These are phyloP conservation scores for Chlamydomonas sp. DNA, from an alignment of 139 green algal species.

Conservation along the genomic window DNA sequence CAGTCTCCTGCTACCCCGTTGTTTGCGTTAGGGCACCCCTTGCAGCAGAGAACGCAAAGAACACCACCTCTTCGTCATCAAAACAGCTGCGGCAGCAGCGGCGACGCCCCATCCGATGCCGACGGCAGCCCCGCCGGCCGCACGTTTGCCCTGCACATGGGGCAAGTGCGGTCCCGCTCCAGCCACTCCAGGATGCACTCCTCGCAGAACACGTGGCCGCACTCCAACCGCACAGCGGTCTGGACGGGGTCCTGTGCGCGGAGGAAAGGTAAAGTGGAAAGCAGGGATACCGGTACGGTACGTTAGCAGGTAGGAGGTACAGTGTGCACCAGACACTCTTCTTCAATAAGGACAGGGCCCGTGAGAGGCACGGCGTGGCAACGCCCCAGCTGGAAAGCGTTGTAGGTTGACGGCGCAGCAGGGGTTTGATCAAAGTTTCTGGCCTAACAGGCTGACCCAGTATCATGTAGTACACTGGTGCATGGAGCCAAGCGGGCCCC, in stretches of 20 bases:
- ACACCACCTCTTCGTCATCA: neutral
- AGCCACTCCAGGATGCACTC: slow-evolving; percentile 85
- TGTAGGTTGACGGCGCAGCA: no score
- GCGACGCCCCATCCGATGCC: slow-evolving; percentile 69
- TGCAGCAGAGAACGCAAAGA: no score
- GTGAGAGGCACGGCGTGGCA: no score
- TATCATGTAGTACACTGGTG: neutral
- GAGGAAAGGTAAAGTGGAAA: neutral
- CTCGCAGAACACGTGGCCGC: slow-evolving; percentile 85
- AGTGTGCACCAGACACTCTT: no score
- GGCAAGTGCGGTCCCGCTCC: slow-evolving; percentile 82
- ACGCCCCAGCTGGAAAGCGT: no score
- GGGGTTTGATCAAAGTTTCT: no score
- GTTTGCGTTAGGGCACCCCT: no score
- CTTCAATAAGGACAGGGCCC: no score
- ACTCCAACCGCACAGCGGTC: slow-evolving; percentile 67
- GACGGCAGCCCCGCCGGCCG: slow-evolving; percentile 42
- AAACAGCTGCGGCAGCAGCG: slow-evolving; percentile 56
- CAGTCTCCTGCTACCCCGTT: no score
- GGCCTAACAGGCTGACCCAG: no score
- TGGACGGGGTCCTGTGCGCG: slow-evolving; percentile 49
- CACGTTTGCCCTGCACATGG: slow-evolving; percentile 71
- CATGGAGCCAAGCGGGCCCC: neutral
- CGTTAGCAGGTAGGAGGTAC: no score
- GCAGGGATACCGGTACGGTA: neutral